Evolutionary conservation across 768 basidiomycete genomes (phyloP), one percentile per base, ranked within the genome.

Genomic region (Suillus ampliporus): DNA sequence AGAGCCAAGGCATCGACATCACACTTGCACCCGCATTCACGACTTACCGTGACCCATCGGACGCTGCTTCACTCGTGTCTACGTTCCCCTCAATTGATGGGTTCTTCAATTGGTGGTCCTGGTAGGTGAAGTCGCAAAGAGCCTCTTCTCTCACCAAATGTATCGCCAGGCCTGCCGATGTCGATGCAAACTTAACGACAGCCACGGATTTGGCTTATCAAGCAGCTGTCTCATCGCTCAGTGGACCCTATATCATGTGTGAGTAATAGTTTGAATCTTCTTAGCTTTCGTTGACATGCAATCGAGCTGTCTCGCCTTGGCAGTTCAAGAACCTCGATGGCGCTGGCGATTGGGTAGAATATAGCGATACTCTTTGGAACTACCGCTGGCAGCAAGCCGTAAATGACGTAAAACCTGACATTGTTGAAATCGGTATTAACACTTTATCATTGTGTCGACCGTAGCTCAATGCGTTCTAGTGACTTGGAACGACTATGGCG

Each of bases 61-160:
- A 56, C 6, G 69, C 72, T 2, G 64, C 58, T 28, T 21, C 58
- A 47, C 52, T 75, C 17, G 58, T 74, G n/a, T 67, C 65, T 15
- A 65, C 35, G 19, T 75, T 73, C 60, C 56, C 68, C 19, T 61
- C 65, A 19, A 64, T 69, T 15, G 72, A 75, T 60, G 75, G 74
- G 23, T 76, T 76, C 57, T 75, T 76, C 65, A 75, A 76, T 41
- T 76, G 74, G 74, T 76, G 74, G 74, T 75, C 74, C 6, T 76
- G 74, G 71, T 74, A 40, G 46, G 69, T 41, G 17, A 17, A 21
- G 23, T 48, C 41, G 26, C 34, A 28, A 54, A 58, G 3, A 64
- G 47, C 9, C 19, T 60, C 1, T 44, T 63, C 60, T 58, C 44
- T 47, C 57, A 57, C 19, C 11, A 58, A n/a, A 65, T 57, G 5